Conservation (phyloP, 208 protist species). For the Leishmania turanica region DNA sequence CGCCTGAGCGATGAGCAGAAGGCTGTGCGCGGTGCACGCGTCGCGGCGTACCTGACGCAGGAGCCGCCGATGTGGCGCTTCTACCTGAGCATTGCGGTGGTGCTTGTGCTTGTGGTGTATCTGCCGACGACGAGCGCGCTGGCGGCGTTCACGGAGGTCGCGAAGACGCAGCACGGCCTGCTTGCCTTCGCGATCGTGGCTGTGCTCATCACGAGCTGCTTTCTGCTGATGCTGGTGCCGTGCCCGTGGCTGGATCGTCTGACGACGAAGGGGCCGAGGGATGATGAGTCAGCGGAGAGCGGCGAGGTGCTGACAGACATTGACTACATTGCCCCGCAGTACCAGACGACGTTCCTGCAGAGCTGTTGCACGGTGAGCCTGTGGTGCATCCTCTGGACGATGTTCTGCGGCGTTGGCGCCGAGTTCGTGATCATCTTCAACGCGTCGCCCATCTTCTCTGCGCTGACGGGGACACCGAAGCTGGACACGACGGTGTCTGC, state of each 20-base stretch:
- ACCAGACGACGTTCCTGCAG: constrained; percentile 58
- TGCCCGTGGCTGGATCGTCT: constrained; percentile 17
- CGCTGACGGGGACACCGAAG: constrained; percentile 30
- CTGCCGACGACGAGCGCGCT: constrained; percentile 56
- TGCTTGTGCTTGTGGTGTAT: constrained; percentile 60
- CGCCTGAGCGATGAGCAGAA: constrained; percentile 33
- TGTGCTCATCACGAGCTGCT: constrained; percentile 21
- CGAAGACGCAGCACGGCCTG: not conserved
- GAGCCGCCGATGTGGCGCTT: constrained; percentile 61
- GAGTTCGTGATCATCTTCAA: constrained; percentile 76
- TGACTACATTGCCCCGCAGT: constrained; percentile 71
- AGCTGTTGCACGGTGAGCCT: constrained; percentile 46
- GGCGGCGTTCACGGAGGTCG: constrained; percentile 34
- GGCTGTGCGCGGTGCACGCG: constrained; percentile 11
- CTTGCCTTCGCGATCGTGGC: constrained; percentile 47
- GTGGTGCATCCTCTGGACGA: constrained; percentile 59
- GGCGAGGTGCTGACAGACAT: constrained; percentile 38
- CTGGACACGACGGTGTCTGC: constrained; percentile 40
- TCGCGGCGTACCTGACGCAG: constrained; percentile 52
- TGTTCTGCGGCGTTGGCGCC: constrained; percentile 53
- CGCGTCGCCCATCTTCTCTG: constrained; percentile 48
- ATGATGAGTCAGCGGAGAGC: not conserved
- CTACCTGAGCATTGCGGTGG: constrained; percentile 43
- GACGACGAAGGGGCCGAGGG: not conserved
- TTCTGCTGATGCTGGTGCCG: constrained; percentile 33